Base-by-base conservation (phyloP, 2,329 filamentous ascomycete genomes). In the Calonectria henricotiae region DNA sequence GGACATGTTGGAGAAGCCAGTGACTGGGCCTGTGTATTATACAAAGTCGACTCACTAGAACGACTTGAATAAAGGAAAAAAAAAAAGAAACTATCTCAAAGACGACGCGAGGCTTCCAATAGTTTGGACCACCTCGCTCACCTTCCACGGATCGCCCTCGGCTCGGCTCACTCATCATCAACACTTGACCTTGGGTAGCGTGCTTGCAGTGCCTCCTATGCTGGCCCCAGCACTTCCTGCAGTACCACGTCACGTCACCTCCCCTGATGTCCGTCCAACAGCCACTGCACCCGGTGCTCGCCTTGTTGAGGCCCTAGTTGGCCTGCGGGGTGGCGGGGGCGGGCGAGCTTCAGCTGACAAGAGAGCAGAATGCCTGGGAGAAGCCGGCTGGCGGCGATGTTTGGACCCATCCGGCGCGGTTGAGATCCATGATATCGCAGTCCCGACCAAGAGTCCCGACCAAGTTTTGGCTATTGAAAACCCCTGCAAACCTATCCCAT, bases 201-300 rank as follows among this genome's bases (percentile, higher is more conserved):
- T 74, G 75, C 43, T 66, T 75, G 41, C 71, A 73, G 17, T 73
- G 74, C 62, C 70, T 71, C 37, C 67, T 68, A 5, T 61, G 51
- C 41, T 63, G 60, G 20, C 54, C 70, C 73, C 74, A 76, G 47
- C 73, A 75, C 43, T 69, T 70, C 27, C 68, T 74, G 49, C 74
- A 76, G 62, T 70, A 71, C 73, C 75, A 76, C 62, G 63, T 66
- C 15, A 73, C 43, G 55, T 69, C 44, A 8, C 66, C 73, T 15
- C 58, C 30, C 46, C 70, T 71, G 15, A 76, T 70, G 13, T 70
- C 68, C 9, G 23, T 44, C 62, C 67, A 73, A 44, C 73, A 73
- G 5, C 63, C 62, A 20, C 51, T 58, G 47, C 71, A 74, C 12
- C 63, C 60, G 5, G 64, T 55, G 17, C 51, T 58, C 2, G 55